Evolutionary conservation across 208 protist species (phyloP).

Genomic region (Trypanosoma melophagium): DNA sequence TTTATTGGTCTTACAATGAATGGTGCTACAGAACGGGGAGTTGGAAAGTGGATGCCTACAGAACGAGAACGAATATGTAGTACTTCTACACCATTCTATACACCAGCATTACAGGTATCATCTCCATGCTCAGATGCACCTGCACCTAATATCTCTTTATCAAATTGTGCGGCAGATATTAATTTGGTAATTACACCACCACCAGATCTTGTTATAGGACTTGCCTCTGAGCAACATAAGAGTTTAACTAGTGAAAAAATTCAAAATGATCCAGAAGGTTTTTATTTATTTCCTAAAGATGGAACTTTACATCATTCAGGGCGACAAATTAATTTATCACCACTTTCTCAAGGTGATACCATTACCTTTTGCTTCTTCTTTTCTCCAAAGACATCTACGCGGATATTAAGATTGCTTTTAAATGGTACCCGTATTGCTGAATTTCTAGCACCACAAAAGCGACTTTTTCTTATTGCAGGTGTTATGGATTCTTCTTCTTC

Average conservation of each 20-base stretch:
- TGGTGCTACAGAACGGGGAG: conserved; percentile 17
- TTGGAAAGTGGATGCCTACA: conserved; percentile 24
- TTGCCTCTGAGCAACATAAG: conserved; percentile 12
- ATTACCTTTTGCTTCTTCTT: conserved; percentile 46
- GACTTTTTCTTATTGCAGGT: conserved; percentile 42
- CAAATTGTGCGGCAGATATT: conserved; percentile 23
- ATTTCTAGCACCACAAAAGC: conserved; percentile 36
- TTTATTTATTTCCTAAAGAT: conserved; percentile 34
- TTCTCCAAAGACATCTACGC: conserved; percentile 27
- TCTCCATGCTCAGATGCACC: not conserved
- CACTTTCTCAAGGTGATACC: conserved; percentile 44
- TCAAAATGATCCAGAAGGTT: conserved; percentile 22
- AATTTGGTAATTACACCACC: conserved; percentile 14
- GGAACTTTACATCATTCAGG: conserved; percentile 20
- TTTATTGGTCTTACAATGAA: conserved; percentile 12
- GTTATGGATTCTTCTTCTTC: conserved; percentile 13
- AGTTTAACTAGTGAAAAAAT: conserved; percentile 8
- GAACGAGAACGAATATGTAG: conserved; percentile 19
- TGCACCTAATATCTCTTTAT: not conserved
- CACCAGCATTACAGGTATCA: not conserved
- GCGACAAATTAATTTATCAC: conserved; percentile 28
- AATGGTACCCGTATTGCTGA: conserved; percentile 48
- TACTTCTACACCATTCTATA: conserved; percentile 22
- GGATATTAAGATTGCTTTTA: conserved; percentile 41
- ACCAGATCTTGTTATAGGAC: conserved; percentile 24